Evolutionary conservation across 1,139 yeast species (phyloP), one percentile per base, ranked within the genome.

Genomic region (Debaryomyces robertsiae): DNA sequence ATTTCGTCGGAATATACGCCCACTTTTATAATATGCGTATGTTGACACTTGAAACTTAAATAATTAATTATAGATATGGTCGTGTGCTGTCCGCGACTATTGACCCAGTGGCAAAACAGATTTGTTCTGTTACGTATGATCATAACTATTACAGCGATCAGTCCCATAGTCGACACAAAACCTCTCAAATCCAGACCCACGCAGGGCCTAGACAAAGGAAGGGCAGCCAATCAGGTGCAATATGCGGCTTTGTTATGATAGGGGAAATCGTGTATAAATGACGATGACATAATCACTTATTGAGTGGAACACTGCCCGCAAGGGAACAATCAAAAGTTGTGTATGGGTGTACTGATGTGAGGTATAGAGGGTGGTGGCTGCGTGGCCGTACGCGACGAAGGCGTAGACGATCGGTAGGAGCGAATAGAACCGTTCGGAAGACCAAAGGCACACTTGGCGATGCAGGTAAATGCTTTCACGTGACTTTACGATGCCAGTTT

Each of bases 21-120:
- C 22, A 23, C 36, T 32, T 32, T 15, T 32, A 32, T 32, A 32
- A 24, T 32, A 24, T 24, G 18, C 17, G 29, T 32, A 25, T 32
- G 36, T 32, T 32, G 36, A 32, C 36, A 32, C 16, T 32, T 32
- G 36, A 32, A 32, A 32, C 36, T 9, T 19, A 27, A 32, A 24
- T 32, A 32, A 25, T 32, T 32, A 32, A 24, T 24, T 32, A 25
- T 32, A 32, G 36, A 32, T 32, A 32, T 25, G 36, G 36, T 32
- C 36, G 36, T 32, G 36, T 25, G 25, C 25, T 17, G 17, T 25
- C 36, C 36, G 30, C 24, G 18, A 32, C 6, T 7, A 15, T 32
- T 13, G 17, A 15, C 23, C 19, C 30, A 32, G 29, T 32, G 36
- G 36, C 36, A 16, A 32, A n/a, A 32, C 14, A 11, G 25, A 16